Percentiles rank a stretch among this genome's conserved stretches.
phyloP scores from a whole-genome alignment of 2,329 filamentous ascomycete species.

The Colletotrichum sp. region DNA sequence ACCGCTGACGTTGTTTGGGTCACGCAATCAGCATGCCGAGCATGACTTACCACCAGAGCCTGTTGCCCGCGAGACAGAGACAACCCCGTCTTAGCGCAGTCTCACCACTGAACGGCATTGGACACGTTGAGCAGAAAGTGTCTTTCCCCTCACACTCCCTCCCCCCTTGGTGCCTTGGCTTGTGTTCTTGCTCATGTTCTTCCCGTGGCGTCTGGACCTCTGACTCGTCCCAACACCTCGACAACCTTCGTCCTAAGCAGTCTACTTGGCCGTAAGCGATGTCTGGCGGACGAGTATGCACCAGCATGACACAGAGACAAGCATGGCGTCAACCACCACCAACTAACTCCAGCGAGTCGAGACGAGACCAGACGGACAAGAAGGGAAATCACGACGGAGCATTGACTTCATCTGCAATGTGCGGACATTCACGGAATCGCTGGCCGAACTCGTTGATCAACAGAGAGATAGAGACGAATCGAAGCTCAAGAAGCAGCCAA shows the following conservation, averaged over 20 bases:
- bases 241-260: not conserved
- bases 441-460: not conserved
- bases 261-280: not conserved
- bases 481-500: not conserved
- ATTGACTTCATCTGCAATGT: not conserved
- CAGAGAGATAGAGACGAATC: not conserved
- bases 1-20: not conserved
- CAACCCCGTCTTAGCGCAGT: not conserved
- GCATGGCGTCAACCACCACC: not conserved
- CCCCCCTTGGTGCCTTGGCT: not conserved
- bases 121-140: not conserved
- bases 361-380: not conserved
- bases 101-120: not conserved
- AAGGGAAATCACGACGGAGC: not conserved
- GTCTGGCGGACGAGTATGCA: not conserved
- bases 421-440: not conserved
- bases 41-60: not conserved
- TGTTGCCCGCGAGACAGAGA: not conserved
- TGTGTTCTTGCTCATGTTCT: not conserved
- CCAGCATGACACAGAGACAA: not conserved
- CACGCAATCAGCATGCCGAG: not conserved
- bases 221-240: conserved; percentile 6
- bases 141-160: not conserved
- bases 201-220: not conserved
- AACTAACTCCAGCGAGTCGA: not conserved